A percentile compares a stretch with the other conserved stretches of the same genome.
These are phyloP conservation scores for Ogataea chonburiensis DNA, from an alignment of 805 yeast genomes.

Conservation along the genomic window DNA sequence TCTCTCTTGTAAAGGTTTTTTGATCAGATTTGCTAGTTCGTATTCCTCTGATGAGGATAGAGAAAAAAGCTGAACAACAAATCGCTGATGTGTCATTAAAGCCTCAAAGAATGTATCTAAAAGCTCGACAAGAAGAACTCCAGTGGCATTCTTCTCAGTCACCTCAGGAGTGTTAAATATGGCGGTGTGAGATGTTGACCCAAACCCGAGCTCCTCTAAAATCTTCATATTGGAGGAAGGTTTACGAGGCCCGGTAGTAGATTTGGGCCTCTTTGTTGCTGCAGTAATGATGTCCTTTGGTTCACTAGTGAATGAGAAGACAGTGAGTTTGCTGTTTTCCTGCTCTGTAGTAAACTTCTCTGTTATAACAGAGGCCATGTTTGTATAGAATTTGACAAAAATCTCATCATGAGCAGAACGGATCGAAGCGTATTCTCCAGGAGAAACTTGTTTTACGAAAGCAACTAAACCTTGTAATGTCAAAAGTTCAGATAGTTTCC, in stretches of 20 bases:
- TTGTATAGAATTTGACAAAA: slow-evolving; percentile 30
- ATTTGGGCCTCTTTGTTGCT: slow-evolving; percentile 10
- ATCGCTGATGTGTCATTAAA: slow-evolving; percentile 44
- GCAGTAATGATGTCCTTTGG: slow-evolving; percentile 25
- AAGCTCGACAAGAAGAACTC: slow-evolving; percentile 5
- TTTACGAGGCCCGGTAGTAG: slow-evolving; percentile 12
- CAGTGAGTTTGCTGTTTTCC: not conserved
- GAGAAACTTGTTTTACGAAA: slow-evolving; percentile 59
- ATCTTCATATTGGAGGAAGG: slow-evolving; percentile 21
- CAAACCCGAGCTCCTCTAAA: slow-evolving; percentile 30
- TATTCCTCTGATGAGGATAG: slow-evolving; percentile 39
- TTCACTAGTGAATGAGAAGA: slow-evolving; percentile 23
- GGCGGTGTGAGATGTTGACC: slow-evolving; percentile 2
- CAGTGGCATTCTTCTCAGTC: slow-evolving; percentile 4
- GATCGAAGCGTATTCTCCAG: slow-evolving; percentile 43
- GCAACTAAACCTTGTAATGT: slow-evolving; percentile 49
- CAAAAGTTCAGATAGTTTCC: slow-evolving; percentile 40
- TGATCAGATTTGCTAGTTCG: slow-evolving; percentile 43
- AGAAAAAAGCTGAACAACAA: slow-evolving; percentile 44
- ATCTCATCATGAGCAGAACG: slow-evolving; percentile 38
- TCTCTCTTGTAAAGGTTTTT: slow-evolving; percentile 28
- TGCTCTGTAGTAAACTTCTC: slow-evolving; percentile 18
- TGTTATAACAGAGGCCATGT: slow-evolving; percentile 25
- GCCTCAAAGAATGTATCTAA: slow-evolving; percentile 18
- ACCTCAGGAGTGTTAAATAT: slow-evolving; percentile 1